Percentiles rank a stretch among this genome's conserved stretches.
Conservation (phyloP, 2,329 filamentous ascomycete species). For the Pseudogymnoascus sp. region DNA sequence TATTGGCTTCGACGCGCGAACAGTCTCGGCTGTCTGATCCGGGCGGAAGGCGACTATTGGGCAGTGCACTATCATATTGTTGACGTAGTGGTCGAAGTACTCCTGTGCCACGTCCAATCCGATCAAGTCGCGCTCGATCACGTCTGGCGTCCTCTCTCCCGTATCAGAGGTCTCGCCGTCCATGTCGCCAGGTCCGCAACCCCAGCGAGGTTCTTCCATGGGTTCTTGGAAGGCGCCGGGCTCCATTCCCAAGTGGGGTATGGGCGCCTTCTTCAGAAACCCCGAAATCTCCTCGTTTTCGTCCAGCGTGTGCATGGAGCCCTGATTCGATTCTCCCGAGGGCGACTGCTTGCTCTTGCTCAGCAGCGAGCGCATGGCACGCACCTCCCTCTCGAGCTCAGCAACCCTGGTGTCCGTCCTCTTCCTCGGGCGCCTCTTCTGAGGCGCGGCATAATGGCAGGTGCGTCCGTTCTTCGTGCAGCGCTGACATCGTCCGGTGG, state of each 20-base stretch:
- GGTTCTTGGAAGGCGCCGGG: background rate
- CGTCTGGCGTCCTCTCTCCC: constrained; percentile 19
- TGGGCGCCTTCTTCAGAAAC: background rate
- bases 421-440: constrained; percentile 31
- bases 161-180: background rate
- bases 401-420: constrained; percentile 34
- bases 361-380: constrained; percentile 30
- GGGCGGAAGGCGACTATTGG: constrained; percentile 51
- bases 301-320: constrained; percentile 4
- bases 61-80: constrained; percentile 47
- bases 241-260: background rate
- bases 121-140: constrained; percentile 49
- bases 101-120: constrained; percentile 43
- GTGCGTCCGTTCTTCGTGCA: constrained; percentile 28
- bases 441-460: constrained; percentile 30
- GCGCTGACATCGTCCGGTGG: constrained; percentile 23
- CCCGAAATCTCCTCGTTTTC: background rate
- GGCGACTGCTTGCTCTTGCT: constrained; percentile 13
- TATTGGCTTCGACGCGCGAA: constrained; percentile 49
- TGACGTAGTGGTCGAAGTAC: constrained; percentile 48
- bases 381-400: constrained; percentile 33
- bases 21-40: constrained; percentile 39
- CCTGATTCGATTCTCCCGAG: background rate
- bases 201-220: background rate
- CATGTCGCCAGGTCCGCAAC: constrained; percentile 13